phyloP scores from a whole-genome alignment of 805 yeast species.

The Cyberlindnera japonica region DNA sequence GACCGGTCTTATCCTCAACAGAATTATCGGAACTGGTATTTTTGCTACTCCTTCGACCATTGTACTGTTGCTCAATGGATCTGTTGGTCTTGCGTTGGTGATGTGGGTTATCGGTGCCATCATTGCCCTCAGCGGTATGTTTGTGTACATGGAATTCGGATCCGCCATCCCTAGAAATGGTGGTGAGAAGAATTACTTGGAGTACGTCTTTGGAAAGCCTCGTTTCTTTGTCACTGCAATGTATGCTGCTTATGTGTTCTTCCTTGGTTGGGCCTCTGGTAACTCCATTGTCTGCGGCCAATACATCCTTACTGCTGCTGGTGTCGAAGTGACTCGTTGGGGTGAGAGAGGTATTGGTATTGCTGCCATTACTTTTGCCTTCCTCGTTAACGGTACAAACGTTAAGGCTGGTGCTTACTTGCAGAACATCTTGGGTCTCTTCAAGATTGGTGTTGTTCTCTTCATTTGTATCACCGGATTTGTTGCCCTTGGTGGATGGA shows the following conservation, averaged over 20 bases:
- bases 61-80: conserved; percentile 47
- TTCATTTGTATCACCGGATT: conserved; percentile 76
- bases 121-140: conserved; percentile 60
- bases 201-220: conserved; percentile 66
- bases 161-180: conserved; percentile 77
- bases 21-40: conserved; percentile 75
- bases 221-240: conserved; percentile 60
- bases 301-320: conserved; percentile 72
- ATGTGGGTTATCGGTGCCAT: conserved; percentile 74
- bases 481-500: conserved; percentile 77
- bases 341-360: conserved; percentile 73
- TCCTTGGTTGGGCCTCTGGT: conserved; percentile 85
- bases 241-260: conserved; percentile 67
- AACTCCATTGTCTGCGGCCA: conserved; percentile 79
- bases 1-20: conserved; percentile 59
- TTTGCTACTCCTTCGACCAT: conserved; percentile 67
- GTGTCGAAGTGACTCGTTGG: conserved; percentile 65
- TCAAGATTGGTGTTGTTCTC: conserved; percentile 67
- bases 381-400: conserved; percentile 55
- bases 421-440: conserved; percentile 63
- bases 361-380: conserved; percentile 68
- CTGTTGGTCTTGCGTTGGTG: conserved; percentile 67
- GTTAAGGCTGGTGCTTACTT: conserved; percentile 64
- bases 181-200: conserved; percentile 81
- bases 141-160: conserved; percentile 79